Evolutionary conservation across 441 rosid species (phyloP), one percentile per base, ranked within the genome.

Genomic region (Gossypium schwendimanii): DNA sequence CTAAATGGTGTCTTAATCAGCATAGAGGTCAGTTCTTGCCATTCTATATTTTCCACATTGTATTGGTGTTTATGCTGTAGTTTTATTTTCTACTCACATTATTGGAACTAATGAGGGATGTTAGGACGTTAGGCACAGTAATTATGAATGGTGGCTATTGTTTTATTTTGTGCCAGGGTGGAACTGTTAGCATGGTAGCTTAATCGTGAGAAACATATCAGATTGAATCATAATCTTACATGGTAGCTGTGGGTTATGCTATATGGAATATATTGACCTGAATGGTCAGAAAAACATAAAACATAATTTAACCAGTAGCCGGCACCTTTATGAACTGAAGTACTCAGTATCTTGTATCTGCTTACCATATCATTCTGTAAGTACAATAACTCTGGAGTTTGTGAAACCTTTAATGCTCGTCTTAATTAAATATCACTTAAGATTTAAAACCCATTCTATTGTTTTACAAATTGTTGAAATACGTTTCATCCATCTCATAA

Each of bases 1-100:
- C 75, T 82, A 69, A 62, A 69, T n/a, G 89, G 89, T 41, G 69
- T 82, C 80, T 77, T 87, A 78, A 82, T 87, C 72, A 14, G 76
- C 78, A 81, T 87, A 52, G 85, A 87, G 89, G 91, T 85, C 69
- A 73, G 69, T 72, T 70, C 44, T 68, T 75, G 23, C 74, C 47
- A 76, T 21, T 20, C 61, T 11, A 15, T 31, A 52, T 17, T 50
- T 50, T 47, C 36, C 24, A 8, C 23, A 36, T 45, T 47, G 41
- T 12, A 8, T 24, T 23, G 31, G 52, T 20, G 17, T 18, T 10
- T 41, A 63, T 5, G 31, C 18, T 1, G 2, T 63, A 0, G 11
- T 5, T 63, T 63, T 20, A 63, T 63, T 41, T 39, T 23, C 17
- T 33, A 10, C 15, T 63, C 3, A 15, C 7, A 17, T 39, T 17